Evolutionary conservation across 2,329 filamentous ascomycete species (phyloP).

Genomic region (Coniella vitis): DNA sequence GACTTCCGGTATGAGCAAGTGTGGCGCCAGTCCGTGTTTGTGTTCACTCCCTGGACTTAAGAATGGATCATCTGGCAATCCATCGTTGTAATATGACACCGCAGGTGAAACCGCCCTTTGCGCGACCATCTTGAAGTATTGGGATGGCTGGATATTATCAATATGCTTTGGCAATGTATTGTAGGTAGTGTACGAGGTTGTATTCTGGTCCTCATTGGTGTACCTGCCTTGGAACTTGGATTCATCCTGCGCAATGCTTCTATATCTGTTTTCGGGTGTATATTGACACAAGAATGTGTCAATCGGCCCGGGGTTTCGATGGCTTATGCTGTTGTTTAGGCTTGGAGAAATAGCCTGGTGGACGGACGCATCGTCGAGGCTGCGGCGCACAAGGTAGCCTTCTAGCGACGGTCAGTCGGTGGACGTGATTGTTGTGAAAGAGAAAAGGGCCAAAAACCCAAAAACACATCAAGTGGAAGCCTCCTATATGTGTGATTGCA

Average conservation of each 20-base stretch:
- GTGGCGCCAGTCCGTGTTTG: background rate
- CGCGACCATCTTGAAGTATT: background rate
- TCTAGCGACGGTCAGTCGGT: too few species aligned
- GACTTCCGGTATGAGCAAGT: constrained; percentile 4
- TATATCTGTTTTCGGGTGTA: background rate
- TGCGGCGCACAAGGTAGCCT: too few species aligned
- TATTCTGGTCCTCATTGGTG: too few species aligned
- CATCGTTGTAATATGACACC: background rate
- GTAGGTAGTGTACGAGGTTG: background rate
- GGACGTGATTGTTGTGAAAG: too few species aligned
- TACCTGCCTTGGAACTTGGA: too few species aligned
- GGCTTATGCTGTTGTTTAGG: background rate
- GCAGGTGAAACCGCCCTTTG: background rate
- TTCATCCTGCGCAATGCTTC: too few species aligned
- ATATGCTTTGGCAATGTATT: constrained; percentile 9
- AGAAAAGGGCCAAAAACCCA: too few species aligned
- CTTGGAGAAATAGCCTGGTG: background rate
- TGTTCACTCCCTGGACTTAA: background rate
- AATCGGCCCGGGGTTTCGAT: too few species aligned
- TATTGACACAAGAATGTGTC: constrained; percentile 1
- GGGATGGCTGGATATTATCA: constrained; percentile 9
- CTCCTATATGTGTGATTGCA: constrained; percentile 3
- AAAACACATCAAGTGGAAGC: background rate
- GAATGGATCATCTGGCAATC: constrained; percentile 4
- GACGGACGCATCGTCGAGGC: too few species aligned